phyloP scores from a whole-genome alignment of 225 moss, liverwort and hornwort genomes.

The Bryum argenteum region DNA sequence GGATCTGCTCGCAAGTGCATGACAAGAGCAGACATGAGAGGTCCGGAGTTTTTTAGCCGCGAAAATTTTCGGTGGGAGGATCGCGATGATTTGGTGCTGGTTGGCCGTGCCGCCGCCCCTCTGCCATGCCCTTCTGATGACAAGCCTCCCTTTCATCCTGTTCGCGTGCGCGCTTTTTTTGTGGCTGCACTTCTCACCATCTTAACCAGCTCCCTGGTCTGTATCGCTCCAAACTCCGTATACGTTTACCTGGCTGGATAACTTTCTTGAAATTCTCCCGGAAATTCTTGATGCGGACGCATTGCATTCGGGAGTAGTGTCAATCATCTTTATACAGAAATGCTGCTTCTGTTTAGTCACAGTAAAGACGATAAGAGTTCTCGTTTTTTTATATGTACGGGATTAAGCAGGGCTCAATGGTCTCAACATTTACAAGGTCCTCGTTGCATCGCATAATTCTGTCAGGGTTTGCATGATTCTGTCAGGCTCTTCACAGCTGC shows the following conservation, averaged over 20 bases:
- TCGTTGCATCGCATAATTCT: background rate
- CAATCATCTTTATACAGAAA: background rate
- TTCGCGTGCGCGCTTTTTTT: constrained; percentile 49
- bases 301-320: background rate
- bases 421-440: background rate
- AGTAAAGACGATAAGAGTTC: background rate
- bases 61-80: constrained; percentile 13
- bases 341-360: background rate
- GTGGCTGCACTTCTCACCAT: constrained; percentile 71
- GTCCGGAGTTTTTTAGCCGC: background rate
- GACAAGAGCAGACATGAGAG: constrained; percentile 3
- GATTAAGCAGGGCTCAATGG: background rate
- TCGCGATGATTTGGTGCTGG: constrained; percentile 14
- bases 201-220: constrained; percentile 80
- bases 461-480: background rate
- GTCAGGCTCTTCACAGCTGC: background rate
- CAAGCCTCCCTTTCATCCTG: constrained; percentile 38
- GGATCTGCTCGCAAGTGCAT: no score
- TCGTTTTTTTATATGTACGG: background rate
- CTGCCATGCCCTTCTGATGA: background rate
- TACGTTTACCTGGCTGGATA: background rate
- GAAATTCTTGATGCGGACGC: background rate
- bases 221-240: background rate
- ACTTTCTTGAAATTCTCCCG: background rate
- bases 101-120: background rate